phyloP scores from a whole-genome alignment of 768 basidiomycete genomes.

The Hemileccinum impolitum region DNA sequence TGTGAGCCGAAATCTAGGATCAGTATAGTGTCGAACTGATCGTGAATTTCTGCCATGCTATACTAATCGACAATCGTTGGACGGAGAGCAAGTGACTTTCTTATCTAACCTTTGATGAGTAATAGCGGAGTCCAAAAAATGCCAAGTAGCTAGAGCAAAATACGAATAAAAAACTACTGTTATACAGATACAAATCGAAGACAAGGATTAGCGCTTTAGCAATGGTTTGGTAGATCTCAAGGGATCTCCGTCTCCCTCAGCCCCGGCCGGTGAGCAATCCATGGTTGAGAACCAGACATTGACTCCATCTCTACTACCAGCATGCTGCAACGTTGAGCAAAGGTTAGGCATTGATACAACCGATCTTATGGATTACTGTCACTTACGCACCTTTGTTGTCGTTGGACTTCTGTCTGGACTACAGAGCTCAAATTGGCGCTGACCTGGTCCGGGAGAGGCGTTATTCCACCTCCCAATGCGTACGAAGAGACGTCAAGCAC shows the following conservation, averaged over 20 bases:
- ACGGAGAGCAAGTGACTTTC: too few relatives aligned
- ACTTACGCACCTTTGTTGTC: conserved; percentile 16
- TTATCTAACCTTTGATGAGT: too few relatives aligned
- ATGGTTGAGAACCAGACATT: neutral
- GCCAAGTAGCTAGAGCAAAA: too few relatives aligned
- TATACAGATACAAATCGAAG: conserved; percentile 1
- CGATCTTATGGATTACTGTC: neutral
- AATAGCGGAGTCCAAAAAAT: too few relatives aligned
- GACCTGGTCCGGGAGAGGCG: neutral
- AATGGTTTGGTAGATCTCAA: neutral
- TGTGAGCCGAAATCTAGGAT: conserved; percentile 98
- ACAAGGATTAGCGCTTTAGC: neutral
- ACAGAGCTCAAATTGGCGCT: neutral
- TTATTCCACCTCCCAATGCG: neutral
- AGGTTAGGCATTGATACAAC: neutral
- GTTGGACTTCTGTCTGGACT: neutral
- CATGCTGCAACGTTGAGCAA: neutral
- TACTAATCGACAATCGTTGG: neutral
- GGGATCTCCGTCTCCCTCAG: conserved; percentile 7
- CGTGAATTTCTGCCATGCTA: conserved; percentile 83
- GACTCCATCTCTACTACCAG: neutral
- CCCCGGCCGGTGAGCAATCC: conserved; percentile 4
- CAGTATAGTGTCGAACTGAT: conserved; percentile 92
- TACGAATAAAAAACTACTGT: too few relatives aligned
- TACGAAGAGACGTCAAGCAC: neutral